Conservation (phyloP, 2,329 filamentous ascomycete genomes). For the Trematosphaeria pertusa region DNA sequence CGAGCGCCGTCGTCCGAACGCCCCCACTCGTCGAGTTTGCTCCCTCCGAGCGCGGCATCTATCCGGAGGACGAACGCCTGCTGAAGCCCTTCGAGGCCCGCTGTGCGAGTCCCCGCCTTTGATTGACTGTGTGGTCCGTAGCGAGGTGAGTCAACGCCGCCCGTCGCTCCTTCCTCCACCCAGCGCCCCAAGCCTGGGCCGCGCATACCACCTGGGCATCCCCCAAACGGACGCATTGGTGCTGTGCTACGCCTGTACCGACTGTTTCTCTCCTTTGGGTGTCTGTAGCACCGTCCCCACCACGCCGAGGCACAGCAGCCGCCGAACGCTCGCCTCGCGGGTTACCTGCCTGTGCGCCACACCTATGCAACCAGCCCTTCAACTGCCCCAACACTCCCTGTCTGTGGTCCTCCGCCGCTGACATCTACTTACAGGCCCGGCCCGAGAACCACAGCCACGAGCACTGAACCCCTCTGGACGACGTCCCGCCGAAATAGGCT, state of each 20-base stretch:
- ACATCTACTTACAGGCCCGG: constrained; percentile 31
- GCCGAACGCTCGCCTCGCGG: constrained; percentile 39
- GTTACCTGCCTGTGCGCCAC: constrained; percentile 45
- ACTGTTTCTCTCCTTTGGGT: constrained; percentile 41
- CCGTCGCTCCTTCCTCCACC: constrained; percentile 19
- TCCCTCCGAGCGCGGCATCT: constrained; percentile 11
- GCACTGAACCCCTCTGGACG: constrained; percentile 23
- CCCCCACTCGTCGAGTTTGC: constrained; percentile 31
- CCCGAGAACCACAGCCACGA: constrained; percentile 36
- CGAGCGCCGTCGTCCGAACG: constrained; percentile 20
- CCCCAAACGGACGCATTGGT: constrained; percentile 31
- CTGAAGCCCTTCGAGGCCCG: constrained; percentile 14
- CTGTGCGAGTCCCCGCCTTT: constrained; percentile 12
- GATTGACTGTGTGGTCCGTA: constrained; percentile 20
- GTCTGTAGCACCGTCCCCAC: constrained; percentile 40
- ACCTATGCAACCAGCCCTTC: constrained; percentile 41
- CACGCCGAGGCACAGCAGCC: constrained; percentile 38
- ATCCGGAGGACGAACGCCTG: constrained; percentile 3
- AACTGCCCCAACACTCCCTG: constrained; percentile 33
- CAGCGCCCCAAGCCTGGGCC: constrained; percentile 19
- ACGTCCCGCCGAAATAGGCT: constrained; percentile 29
- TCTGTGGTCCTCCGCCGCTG: constrained; percentile 33
- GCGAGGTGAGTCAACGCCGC: constrained; percentile 45
- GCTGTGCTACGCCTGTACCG: constrained; percentile 33
- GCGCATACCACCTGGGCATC: constrained; percentile 27